These are phyloP conservation scores for Neoboletus brunneissimus DNA, from an alignment of 768 basidiomycete species.

Conservation along the genomic window DNA sequence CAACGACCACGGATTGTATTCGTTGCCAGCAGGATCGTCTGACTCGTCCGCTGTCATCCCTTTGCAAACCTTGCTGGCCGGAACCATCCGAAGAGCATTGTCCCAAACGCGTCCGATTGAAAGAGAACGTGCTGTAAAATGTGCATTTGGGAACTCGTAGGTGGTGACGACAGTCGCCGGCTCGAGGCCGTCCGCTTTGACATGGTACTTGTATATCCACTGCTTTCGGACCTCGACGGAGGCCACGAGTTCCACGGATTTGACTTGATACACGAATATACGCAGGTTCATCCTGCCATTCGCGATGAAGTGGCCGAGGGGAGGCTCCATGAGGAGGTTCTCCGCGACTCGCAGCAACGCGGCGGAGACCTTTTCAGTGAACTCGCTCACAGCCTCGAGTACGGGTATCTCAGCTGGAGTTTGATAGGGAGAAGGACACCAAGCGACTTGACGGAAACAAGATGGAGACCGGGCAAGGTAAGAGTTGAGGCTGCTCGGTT, in stretches of 20 bases:
- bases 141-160: conserved; percentile 5
- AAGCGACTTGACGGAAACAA: conserved; percentile 18
- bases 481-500: conserved; percentile 26
- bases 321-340: conserved; percentile 20
- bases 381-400: conserved; percentile 13
- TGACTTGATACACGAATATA: conserved; percentile 23
- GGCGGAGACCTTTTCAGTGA: conserved; percentile 19
- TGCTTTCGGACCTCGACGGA: conserved; percentile 11
- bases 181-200: conserved; percentile 21
- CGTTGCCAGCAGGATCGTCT: conserved; percentile 1
- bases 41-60: not conserved
- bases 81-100: conserved; percentile 12
- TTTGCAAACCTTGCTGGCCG: not conserved
- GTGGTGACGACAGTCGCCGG: conserved; percentile 17
- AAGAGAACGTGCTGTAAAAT: conserved; percentile 1
- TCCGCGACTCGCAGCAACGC: conserved; percentile 15
- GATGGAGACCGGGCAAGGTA: conserved; percentile 24
- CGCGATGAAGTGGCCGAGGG: conserved; percentile 30
- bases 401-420: conserved; percentile 1
- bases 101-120: conserved; percentile 28
- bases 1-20: conserved; percentile 13
- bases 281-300: conserved; percentile 31
- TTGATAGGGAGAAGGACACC: conserved; percentile 7
- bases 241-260: conserved; percentile 6
- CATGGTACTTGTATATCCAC: conserved; percentile 13